A percentile compares a stretch with the other conserved stretches of the same genome.
Evolutionary conservation across 768 basidiomycete genomes (phyloP).

Genomic region (Lactarius evosmus): DNA sequence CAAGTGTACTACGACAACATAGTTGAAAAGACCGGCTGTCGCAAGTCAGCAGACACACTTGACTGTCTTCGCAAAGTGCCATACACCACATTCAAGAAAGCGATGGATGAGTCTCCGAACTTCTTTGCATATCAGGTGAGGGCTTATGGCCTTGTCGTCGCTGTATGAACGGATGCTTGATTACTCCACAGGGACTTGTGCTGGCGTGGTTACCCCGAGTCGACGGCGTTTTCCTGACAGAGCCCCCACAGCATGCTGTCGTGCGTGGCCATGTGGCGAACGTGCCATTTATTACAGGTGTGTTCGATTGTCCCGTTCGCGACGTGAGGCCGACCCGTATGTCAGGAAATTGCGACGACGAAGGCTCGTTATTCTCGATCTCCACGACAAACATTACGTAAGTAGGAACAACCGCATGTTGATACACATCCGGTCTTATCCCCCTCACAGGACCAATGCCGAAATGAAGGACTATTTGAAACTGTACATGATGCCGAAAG

Average conservation of each 20-base stretch:
- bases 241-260: constrained; percentile 28
- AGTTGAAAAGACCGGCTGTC: constrained; percentile 41
- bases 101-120: constrained; percentile 36
- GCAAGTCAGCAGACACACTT: constrained; percentile 37
- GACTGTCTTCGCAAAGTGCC: constrained; percentile 43
- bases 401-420: constrained; percentile 4
- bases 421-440: background rate
- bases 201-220: constrained; percentile 32
- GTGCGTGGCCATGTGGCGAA: constrained; percentile 27
- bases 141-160: too few species aligned
- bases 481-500: constrained; percentile 31
- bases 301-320: background rate
- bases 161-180: background rate
- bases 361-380: constrained; percentile 47
- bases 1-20: constrained; percentile 44
- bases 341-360: constrained; percentile 53
- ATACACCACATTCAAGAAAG: constrained; percentile 33
- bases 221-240: constrained; percentile 31
- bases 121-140: constrained; percentile 37
- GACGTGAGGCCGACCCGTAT: constrained; percentile 3
- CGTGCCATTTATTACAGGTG: constrained; percentile 30
- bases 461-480: constrained; percentile 15
- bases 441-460: background rate
- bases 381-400: constrained; percentile 34
- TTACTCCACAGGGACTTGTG: constrained; percentile 27